A percentile compares a stretch with the other conserved stretches of the same genome.
Evolutionary conservation across 2,329 filamentous ascomycete species (phyloP).

Genomic region (Ceratocystis eucalypticola): DNA sequence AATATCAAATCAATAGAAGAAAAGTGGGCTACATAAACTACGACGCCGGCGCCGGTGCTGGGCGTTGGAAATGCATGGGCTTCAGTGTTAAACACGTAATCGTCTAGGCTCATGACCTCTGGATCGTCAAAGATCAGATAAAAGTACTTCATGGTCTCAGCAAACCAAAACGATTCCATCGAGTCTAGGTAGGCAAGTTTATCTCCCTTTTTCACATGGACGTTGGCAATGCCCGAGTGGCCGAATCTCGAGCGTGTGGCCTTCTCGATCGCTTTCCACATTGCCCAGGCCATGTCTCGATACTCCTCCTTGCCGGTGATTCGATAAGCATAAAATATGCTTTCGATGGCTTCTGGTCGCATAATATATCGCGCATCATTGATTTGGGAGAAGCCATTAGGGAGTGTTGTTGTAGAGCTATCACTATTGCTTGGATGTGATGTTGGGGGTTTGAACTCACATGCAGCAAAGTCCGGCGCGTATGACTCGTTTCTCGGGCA

Average conservation of each 20-base stretch:
- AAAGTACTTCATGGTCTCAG: slow-evolving; percentile 64
- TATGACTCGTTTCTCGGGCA: slow-evolving; percentile 29
- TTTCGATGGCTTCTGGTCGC: slow-evolving; percentile 65
- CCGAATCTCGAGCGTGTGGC: slow-evolving; percentile 35
- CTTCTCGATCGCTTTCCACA: slow-evolving; percentile 36
- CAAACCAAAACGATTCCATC: slow-evolving; percentile 63
- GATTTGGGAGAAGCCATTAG: slow-evolving; percentile 42
- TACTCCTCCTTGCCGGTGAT: slow-evolving; percentile 36
- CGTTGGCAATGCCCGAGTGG: slow-evolving; percentile 33
- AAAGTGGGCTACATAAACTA: background rate
- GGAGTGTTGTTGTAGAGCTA: slow-evolving; percentile 24
- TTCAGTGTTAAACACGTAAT: slow-evolving; percentile 49
- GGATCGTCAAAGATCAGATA: slow-evolving; percentile 57
- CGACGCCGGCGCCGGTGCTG: slow-evolving; percentile 9
- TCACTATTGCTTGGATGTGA: slow-evolving; percentile 18
- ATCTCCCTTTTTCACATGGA: slow-evolving; percentile 26
- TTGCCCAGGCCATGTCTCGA: slow-evolving; percentile 39
- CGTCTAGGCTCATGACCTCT: slow-evolving; percentile 50
- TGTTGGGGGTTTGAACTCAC: slow-evolving; percentile 23
- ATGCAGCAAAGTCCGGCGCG: slow-evolving; percentile 21
- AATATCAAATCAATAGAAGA: background rate
- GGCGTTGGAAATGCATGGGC: slow-evolving; percentile 33
- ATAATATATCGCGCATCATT: slow-evolving; percentile 49
- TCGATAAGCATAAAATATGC: slow-evolving; percentile 41
- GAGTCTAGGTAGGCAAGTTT: slow-evolving; percentile 36